Conservation (phyloP, 2,329 filamentous ascomycete species). For the Fusarium sulawesiense region DNA sequence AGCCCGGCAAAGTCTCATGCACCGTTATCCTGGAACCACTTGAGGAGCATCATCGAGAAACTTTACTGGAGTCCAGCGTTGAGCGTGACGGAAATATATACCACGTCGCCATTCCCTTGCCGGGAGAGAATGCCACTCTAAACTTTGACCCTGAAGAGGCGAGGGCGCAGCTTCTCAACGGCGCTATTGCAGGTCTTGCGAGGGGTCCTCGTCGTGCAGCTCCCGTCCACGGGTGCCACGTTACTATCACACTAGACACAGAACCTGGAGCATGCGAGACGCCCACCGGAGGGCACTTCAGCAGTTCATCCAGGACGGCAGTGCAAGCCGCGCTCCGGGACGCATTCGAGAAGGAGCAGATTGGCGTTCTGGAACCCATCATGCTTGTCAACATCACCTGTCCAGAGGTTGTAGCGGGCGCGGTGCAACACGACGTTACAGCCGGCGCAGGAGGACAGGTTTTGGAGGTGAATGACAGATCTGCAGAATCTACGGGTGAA, state of each 20-base stretch:
- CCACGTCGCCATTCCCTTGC: conserved; percentile 66
- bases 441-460: conserved; percentile 78
- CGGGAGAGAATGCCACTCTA: conserved; percentile 59
- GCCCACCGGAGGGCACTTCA: conserved; percentile 74
- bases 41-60: conserved; percentile 54
- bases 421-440: conserved; percentile 84
- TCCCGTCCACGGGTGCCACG: conserved; percentile 80
- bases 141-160: conserved; percentile 63
- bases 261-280: conserved; percentile 64
- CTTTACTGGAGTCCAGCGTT: conserved; percentile 56
- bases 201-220: conserved; percentile 84
- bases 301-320: conserved; percentile 70
- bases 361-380: conserved; percentile 88
- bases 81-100: conserved; percentile 78
- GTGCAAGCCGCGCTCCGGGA: conserved; percentile 76
- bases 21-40: conserved; percentile 74
- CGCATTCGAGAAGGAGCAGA: conserved; percentile 63
- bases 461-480: conserved; percentile 73
- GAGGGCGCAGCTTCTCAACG: conserved; percentile 76
- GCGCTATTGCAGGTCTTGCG: conserved; percentile 83
- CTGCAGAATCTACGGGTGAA: conserved; percentile 53
- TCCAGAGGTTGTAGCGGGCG: conserved; percentile 82
- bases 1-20: conserved; percentile 81
- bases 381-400: conserved; percentile 91
- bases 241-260: conserved; percentile 77